Conservation (phyloP, 805 yeast genomes). For the Lachancea kluyveri region DNA sequence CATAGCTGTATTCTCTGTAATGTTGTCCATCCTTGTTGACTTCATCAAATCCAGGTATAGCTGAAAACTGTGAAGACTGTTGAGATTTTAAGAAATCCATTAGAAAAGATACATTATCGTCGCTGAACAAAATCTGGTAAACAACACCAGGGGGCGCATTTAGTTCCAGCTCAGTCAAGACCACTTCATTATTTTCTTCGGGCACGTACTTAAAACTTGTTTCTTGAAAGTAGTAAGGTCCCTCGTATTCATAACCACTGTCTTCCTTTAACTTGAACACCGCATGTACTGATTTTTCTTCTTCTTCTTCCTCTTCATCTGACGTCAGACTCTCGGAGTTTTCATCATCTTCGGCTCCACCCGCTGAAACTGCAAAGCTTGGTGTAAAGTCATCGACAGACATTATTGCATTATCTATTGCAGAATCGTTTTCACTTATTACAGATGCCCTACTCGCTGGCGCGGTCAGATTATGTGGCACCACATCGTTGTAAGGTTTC, state of each 20-base stretch:
- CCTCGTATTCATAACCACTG: conserved; percentile 43
- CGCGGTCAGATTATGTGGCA: too few species aligned
- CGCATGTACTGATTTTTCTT: conserved; percentile 10
- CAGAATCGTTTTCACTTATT: conserved; percentile 19
- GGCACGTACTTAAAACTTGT: conserved; percentile 45
- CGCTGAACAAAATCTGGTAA: conserved; percentile 65
- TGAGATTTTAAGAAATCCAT: conserved; percentile 36
- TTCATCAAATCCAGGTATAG: conserved; percentile 29
- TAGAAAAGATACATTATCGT: conserved; percentile 38
- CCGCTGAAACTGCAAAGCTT: conserved; percentile 5
- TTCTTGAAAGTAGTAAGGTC: conserved; percentile 58
- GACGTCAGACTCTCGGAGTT: conserved; percentile 15
- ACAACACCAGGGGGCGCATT: conserved; percentile 75
- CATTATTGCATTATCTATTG: conserved; percentile 33
- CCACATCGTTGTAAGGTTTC: too few species aligned
- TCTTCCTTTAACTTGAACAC: conserved; percentile 34
- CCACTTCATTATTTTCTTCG: conserved; percentile 42
- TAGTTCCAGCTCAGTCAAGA: conserved; percentile 46
- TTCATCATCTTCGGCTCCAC: conserved; percentile 14
- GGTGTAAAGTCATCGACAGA: conserved; percentile 38
- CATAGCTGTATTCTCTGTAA: conserved; percentile 56
- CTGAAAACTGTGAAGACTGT: conserved; percentile 32
- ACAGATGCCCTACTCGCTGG: conserved; percentile 26
- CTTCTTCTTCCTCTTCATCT: conserved; percentile 18
- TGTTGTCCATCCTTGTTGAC: conserved; percentile 36